These are phyloP conservation scores for Boehmeria nivea DNA, from an alignment of 306 rosid species.

Conservation along the genomic window DNA sequence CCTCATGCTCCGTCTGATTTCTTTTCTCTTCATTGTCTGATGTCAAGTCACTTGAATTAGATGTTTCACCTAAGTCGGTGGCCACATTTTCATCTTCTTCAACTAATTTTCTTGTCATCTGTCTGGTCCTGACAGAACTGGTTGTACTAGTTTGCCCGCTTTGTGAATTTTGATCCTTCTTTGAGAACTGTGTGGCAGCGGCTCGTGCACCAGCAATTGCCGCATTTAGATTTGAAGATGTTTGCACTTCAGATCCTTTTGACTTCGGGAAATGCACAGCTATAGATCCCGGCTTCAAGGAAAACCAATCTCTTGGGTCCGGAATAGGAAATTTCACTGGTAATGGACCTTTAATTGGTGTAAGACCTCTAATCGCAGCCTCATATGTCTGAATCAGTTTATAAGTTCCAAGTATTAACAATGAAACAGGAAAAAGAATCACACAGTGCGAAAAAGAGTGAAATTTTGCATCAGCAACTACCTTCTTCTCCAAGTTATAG, in stretches of 20 bases:
- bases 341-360: conserved; percentile 51
- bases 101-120: conserved; percentile 15
- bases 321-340: conserved; percentile 77
- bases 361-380: conserved; percentile 75
- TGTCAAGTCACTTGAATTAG: conserved; percentile 15
- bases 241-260: conserved; percentile 46
- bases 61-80: conserved; percentile 17
- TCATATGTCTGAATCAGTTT: conserved; percentile 52
- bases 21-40: conserved; percentile 23
- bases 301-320: conserved; percentile 56
- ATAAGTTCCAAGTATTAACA: background rate
- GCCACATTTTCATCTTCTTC: conserved; percentile 23
- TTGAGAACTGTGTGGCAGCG: conserved; percentile 77
- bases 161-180: conserved; percentile 39
- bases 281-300: conserved; percentile 69
- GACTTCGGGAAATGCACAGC: conserved; percentile 24
- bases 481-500: conserved; percentile 91
- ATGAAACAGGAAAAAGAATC: background rate
- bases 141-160: conserved; percentile 11
- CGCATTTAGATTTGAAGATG: conserved; percentile 50
- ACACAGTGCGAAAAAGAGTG: no score
- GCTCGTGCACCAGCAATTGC: conserved; percentile 87
- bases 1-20: conserved; percentile 19
- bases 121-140: conserved; percentile 10
- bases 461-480: conserved; percentile 2